Percentiles rank a stretch among this genome's conserved stretches.
Evolutionary conservation across 2,329 filamentous ascomycete species (phyloP).

Genomic region (Botrytis hyacinthi): DNA sequence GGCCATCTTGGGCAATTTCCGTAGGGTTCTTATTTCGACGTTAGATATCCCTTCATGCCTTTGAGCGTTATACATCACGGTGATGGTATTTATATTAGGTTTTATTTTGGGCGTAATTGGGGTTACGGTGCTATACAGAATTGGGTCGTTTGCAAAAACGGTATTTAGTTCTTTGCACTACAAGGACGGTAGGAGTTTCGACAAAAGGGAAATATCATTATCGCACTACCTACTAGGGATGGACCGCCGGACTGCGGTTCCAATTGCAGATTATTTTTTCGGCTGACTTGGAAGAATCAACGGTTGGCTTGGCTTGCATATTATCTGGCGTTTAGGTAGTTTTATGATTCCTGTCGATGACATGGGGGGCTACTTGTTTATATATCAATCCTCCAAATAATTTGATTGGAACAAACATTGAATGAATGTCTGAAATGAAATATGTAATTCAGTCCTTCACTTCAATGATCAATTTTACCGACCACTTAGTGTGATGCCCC

Average conservation of each 20-base stretch:
- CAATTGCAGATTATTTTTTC: slow-evolving; percentile 6
- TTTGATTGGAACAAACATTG: not conserved
- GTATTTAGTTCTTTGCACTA: slow-evolving; percentile 4
- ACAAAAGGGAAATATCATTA: slow-evolving; percentile 16
- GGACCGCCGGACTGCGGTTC: slow-evolving; percentile 1
- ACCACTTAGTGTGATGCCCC: not conserved
- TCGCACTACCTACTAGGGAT: slow-evolving; percentile 6
- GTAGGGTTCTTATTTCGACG: slow-evolving; percentile 17
- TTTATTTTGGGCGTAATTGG: slow-evolving; percentile 14
- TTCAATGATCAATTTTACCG: not conserved
- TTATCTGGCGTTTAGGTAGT: slow-evolving; percentile 10
- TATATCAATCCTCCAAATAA: not conserved
- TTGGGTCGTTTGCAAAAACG: slow-evolving; percentile 19
- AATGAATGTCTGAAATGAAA: not conserved
- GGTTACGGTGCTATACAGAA: slow-evolving; percentile 1
- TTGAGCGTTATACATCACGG: slow-evolving; percentile 17
- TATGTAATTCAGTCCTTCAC: not conserved
- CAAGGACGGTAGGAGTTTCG: slow-evolving; percentile 16
- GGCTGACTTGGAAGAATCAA: slow-evolving; percentile 9
- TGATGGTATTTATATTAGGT: slow-evolving; percentile 13
- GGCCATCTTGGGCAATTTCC: slow-evolving; percentile 6
- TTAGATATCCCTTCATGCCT: slow-evolving; percentile 21
- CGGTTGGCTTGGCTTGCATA: slow-evolving; percentile 1
- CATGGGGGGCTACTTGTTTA: not conserved
- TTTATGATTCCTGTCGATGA: not conserved